A percentile compares a stretch with the other conserved stretches of the same genome.
phyloP scores from a whole-genome alignment of 192 early-diverging fungal genomes.

The Entophlyctis helioformis region DNA sequence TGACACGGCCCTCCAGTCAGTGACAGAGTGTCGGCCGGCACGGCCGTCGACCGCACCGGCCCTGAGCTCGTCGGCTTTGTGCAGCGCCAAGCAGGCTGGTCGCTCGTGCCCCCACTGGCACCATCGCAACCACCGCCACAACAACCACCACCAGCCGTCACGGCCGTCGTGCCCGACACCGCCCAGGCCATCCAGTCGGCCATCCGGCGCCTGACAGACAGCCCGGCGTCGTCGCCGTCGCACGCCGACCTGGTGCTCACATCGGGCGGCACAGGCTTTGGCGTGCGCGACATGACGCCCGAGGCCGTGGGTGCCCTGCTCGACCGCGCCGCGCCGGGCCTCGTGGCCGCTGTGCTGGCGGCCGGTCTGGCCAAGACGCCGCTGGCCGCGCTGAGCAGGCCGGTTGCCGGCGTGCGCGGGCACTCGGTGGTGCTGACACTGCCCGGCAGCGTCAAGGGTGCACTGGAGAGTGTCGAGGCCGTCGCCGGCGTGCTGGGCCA shows the following conservation, averaged over 20 bases:
- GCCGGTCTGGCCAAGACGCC: slow-evolving; percentile 72
- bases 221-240: too few relatives aligned
- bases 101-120: neutral
- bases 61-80: slow-evolving; percentile 9
- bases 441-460: slow-evolving; percentile 81
- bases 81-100: neutral
- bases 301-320: slow-evolving; percentile 73
- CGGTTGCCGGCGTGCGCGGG: slow-evolving; percentile 27
- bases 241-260: slow-evolving; percentile 63
- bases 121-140: too few relatives aligned
- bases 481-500: slow-evolving; percentile 67
- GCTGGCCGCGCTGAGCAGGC: slow-evolving; percentile 80
- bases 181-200: slow-evolving; percentile 7
- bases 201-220: slow-evolving; percentile 10
- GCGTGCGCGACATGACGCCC: slow-evolving; percentile 73
- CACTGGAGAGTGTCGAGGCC: slow-evolving; percentile 70
- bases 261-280: slow-evolving; percentile 90
- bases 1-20: too few relatives aligned
- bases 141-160: too few relatives aligned
- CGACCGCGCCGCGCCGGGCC: slow-evolving; percentile 54
- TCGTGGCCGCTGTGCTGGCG: slow-evolving; percentile 64
- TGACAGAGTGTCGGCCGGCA: slow-evolving; percentile 13
- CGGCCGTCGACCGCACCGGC: slow-evolving; percentile 12
- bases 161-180: slow-evolving; percentile 15
- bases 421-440: slow-evolving; percentile 67